Evolutionary conservation across 352 stramenopile genomes (phyloP), one percentile per base, ranked within the genome.

Genomic region (Blastocystis sp.): DNA sequence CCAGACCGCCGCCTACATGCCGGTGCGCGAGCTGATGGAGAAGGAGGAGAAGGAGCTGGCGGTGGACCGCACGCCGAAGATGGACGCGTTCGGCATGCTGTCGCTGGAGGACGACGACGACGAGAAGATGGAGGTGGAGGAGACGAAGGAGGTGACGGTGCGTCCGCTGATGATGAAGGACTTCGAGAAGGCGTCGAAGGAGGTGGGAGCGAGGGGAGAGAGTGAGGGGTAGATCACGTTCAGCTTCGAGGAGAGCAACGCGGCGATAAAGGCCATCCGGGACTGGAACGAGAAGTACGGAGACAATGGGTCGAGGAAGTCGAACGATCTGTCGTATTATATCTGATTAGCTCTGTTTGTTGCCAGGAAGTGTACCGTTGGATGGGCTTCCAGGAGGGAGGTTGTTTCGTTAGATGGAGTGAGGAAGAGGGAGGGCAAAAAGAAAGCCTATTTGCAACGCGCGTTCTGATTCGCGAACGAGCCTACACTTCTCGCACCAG

Each of bases 211-310:
- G 34, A 41, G 86, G 52, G 48, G 71, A 78, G 21, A 5, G 17
- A 23, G 60, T 60, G 76, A 88, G n/a, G 80, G 64, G 41, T 94
- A 94, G 89, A 89, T 96, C 79, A 94, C 93, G 60, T 91, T 92
- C 2, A 94, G 91, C 89, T 93, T 96, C 62, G 93, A 92, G 11
- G 93, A 96, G 90, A 94, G 92, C 82, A 93, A 93, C 9, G 89
- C 91, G 38, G 93, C 95, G 88, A 89, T 96, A 62, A 88, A 90
- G 10, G 91, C 92, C 69, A 92, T 96, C 23, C 93, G 91, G 88
- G 92, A 96, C 88, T 96, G 93, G 93, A 96, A 96, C 89, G 92
- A 95, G 82, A 91, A 96, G 89, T 96, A 95, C 86, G 93, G 93
- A 60, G 93, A 96, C 88, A 93, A 45, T 52, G 74, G 74, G n/a